Percentiles rank a stretch among this genome's conserved stretches.
Evolutionary conservation across 371 early-diverging fungal genomes (phyloP).

Genomic region (Lichtheimia ramosa): DNA sequence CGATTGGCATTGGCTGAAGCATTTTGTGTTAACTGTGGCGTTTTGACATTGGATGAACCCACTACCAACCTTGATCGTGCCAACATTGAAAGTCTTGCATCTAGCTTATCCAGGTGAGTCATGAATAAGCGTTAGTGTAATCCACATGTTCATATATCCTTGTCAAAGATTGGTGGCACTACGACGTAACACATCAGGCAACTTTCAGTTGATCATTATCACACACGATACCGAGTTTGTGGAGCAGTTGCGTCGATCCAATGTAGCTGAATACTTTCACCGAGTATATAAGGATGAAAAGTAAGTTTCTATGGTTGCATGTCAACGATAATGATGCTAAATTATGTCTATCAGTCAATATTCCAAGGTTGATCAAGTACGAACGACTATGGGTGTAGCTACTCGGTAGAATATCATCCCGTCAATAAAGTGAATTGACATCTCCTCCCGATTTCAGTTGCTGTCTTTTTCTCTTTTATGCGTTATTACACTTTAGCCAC

Average conservation of each 20-base stretch:
- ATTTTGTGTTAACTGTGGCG: constrained; percentile 93
- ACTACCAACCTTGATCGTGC: constrained; percentile 98
- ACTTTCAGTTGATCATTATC: constrained; percentile 98
- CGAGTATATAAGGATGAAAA: constrained; percentile 75
- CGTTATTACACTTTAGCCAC: no score
- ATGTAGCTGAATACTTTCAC: constrained; percentile 84
- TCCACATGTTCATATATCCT: neutral
- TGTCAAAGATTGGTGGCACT: constrained; percentile 27
- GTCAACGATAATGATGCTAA: neutral
- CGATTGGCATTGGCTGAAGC: constrained; percentile 98
- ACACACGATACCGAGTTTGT: constrained; percentile 99
- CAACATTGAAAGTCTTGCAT: constrained; percentile 93
- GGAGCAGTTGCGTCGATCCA: constrained; percentile 74
- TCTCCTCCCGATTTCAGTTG: no score
- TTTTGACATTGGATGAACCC: constrained; percentile 99
- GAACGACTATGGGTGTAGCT: neutral
- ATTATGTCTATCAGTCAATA: neutral
- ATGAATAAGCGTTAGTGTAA: no score
- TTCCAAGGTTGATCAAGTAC: constrained; percentile 7
- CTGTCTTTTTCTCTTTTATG: no score
- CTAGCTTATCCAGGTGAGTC: constrained; percentile 72
- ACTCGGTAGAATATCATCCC: no score
- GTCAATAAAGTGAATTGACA: no score
- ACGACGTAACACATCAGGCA: constrained; percentile 74
- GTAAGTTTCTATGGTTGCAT: constrained; percentile 29